These are phyloP conservation scores for Fusarium acutatum DNA, from an alignment of 2,329 filamentous ascomycete species.

Conservation along the genomic window DNA sequence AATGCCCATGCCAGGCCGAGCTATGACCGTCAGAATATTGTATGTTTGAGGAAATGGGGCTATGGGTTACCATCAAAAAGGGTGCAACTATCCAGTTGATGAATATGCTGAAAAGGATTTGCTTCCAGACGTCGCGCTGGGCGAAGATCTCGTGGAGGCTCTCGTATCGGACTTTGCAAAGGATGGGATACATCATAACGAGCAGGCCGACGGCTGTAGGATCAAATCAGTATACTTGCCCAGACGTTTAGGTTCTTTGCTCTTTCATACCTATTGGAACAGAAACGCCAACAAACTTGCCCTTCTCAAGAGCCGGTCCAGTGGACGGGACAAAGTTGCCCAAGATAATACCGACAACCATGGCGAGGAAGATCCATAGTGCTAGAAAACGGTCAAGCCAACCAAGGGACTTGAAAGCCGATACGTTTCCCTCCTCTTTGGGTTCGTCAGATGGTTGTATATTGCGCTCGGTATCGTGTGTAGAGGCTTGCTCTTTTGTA, in stretches of 20 bases:
- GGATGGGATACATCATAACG: constrained; percentile 94
- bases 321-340: constrained; percentile 76
- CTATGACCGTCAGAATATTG: constrained; percentile 48
- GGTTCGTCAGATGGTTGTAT: not conserved
- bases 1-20: constrained; percentile 74
- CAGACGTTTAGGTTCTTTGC: rapidly evolving
- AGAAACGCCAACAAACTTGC: constrained; percentile 75
- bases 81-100: constrained; percentile 87
- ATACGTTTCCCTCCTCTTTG: constrained; percentile 29
- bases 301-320: constrained; percentile 70
- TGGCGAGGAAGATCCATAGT: constrained; percentile 81
- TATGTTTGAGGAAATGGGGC: not conserved
- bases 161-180: constrained; percentile 87
- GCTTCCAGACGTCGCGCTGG: constrained; percentile 73
- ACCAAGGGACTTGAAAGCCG: constrained; percentile 63
- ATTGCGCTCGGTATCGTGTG: constrained; percentile 17
- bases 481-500: not conserved
- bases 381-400: constrained; percentile 71
- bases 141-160: constrained; percentile 72
- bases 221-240: not conserved
- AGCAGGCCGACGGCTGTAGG: constrained; percentile 75
- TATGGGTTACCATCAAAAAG: constrained; percentile 73
- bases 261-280: constrained; percentile 67
- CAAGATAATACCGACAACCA: constrained; percentile 77
- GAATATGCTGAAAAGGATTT: constrained; percentile 79